phyloP scores from a whole-genome alignment of 805 yeast species.

The Spathaspora girioi region DNA sequence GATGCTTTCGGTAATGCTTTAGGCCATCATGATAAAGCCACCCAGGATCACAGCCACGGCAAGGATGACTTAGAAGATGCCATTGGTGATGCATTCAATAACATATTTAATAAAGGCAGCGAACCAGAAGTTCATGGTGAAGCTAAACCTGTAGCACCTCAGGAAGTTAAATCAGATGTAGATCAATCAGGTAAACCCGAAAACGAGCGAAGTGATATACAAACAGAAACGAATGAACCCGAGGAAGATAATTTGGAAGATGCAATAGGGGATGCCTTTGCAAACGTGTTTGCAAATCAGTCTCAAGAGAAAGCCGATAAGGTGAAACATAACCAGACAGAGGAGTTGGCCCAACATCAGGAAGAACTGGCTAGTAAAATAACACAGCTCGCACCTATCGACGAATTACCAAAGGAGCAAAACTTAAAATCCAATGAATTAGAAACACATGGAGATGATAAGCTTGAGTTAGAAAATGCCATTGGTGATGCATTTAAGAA shows the following conservation, averaged over 20 bases:
- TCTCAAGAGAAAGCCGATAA: not conserved
- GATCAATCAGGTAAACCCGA: not conserved
- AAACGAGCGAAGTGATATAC: not conserved
- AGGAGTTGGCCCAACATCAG: not conserved
- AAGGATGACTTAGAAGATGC: constrained; percentile 8
- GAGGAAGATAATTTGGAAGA: constrained; percentile 9
- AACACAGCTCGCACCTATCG: not conserved
- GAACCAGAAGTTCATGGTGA: not conserved
- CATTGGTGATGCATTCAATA: constrained; percentile 4
- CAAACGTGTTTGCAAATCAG: not conserved
- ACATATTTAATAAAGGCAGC: not conserved
- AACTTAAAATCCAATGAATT: not conserved
- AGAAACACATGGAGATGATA: constrained; percentile 6
- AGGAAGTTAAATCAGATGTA: no score
- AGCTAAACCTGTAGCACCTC: no score
- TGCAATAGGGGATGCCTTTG: constrained; percentile 3
- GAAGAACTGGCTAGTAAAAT: not conserved
- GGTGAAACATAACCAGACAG: not conserved
- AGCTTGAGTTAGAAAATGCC: constrained; percentile 8
- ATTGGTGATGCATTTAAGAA: constrained; percentile 5
- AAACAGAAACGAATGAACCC: not conserved
- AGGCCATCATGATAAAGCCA: not conserved
- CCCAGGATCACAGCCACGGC: constrained; percentile 5
- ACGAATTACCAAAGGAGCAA: not conserved
- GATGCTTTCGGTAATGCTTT: not conserved